A percentile compares a stretch with the other conserved stretches of the same genome.
phyloP scores from a whole-genome alignment of 148 eudicot species.

The Silene conica region DNA sequence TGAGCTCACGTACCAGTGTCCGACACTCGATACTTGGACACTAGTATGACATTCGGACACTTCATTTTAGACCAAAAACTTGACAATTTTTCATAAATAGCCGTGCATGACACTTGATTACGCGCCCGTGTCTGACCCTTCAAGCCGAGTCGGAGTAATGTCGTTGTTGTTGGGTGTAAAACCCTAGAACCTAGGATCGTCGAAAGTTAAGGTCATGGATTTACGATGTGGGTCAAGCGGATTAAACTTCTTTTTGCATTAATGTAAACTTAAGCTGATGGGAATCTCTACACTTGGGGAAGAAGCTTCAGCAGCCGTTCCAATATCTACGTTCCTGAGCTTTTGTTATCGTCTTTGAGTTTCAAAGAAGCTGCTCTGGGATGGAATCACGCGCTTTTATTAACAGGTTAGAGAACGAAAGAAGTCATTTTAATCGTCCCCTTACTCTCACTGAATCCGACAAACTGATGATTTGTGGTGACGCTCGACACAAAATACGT shows the following conservation, averaged over 20 bases:
- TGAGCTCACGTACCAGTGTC: no score
- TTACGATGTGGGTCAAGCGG: no score
- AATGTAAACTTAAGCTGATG: conserved; percentile 43
- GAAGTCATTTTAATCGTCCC: not conserved
- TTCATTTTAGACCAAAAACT: no score
- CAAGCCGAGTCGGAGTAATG: no score
- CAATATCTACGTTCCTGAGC: conserved; percentile 43
- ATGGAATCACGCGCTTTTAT: conserved; percentile 79
- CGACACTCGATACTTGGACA: no score
- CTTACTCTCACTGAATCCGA: not conserved
- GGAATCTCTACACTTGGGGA: conserved; percentile 77
- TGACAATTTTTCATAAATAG: no score
- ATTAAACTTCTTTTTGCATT: not conserved
- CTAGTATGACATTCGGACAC: no score
- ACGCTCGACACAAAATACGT: conserved; percentile 10
- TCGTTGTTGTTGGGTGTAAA: no score
- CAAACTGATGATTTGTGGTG: not conserved
- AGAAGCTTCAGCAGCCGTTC: conserved; percentile 56
- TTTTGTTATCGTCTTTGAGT: conserved; percentile 28
- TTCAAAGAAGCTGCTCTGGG: conserved; percentile 73
- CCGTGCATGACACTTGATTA: no score
- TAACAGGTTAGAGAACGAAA: conserved; percentile 46
- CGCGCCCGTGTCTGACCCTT: no score
- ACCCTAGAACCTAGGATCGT: not conserved
- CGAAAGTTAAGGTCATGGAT: no score